These are phyloP conservation scores for Fusarium mangiferae DNA, from an alignment of 2,329 filamentous ascomycete species.

Conservation along the genomic window DNA sequence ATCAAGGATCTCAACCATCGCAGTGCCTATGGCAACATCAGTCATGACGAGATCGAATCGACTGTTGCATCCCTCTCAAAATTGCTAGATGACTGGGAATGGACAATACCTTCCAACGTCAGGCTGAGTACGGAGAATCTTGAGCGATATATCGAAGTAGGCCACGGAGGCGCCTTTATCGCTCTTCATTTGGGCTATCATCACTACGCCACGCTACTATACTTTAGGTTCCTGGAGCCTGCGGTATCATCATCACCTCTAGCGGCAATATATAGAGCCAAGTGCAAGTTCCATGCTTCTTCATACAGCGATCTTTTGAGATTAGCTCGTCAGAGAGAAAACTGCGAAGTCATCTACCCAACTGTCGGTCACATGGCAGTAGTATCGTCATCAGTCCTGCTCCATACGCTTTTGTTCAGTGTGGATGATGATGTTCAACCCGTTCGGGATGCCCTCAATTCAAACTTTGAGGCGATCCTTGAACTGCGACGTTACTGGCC, in stretches of 20 bases:
- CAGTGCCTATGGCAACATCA: conserved; percentile 27
- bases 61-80: neutral
- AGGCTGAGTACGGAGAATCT: conserved; percentile 36
- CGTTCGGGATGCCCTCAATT: conserved; percentile 16
- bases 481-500: conserved; percentile 33
- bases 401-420: conserved; percentile 34
- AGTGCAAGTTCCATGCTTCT: conserved; percentile 45
- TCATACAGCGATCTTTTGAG: conserved; percentile 42
- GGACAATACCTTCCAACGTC: conserved; percentile 4
- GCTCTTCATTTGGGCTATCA: conserved; percentile 52
- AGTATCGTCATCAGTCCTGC: conserved; percentile 31
- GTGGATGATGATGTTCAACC: conserved; percentile 9
- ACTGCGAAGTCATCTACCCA: conserved; percentile 23
- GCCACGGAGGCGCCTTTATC: conserved; percentile 48
- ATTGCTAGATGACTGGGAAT: conserved; percentile 26
- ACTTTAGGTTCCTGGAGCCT: conserved; percentile 50
- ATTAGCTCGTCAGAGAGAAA: neutral
- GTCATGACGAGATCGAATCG: conserved; percentile 3
- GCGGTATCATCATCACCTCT: neutral
- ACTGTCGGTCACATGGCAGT: conserved; percentile 36
- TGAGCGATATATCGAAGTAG: conserved; percentile 28
- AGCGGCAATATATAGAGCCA: conserved; percentile 12
- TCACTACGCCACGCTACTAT: conserved; percentile 52
- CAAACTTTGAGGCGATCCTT: conserved; percentile 33
- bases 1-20: conserved; percentile 49